A percentile compares a stretch with the other conserved stretches of the same genome.
phyloP scores from a whole-genome alignment of 2,329 filamentous ascomycete genomes.

The Fusarium citri region DNA sequence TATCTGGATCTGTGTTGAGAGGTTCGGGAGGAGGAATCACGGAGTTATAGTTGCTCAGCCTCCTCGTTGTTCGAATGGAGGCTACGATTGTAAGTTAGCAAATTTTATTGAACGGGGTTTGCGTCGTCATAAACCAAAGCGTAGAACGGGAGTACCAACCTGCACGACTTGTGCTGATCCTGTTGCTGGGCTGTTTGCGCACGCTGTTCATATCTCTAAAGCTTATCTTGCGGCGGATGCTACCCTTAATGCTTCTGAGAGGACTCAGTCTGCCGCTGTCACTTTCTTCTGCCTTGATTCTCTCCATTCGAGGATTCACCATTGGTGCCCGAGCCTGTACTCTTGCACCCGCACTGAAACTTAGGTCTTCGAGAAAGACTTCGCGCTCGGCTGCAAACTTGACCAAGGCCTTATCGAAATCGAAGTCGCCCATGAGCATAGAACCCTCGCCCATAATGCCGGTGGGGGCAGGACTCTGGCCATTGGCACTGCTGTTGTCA shows the following conservation, averaged over 20 bases:
- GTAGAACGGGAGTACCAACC: slow-evolving; percentile 32
- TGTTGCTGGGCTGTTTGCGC: slow-evolving; percentile 84
- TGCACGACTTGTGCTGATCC: slow-evolving; percentile 63
- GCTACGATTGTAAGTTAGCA: slow-evolving; percentile 55
- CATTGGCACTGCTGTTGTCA: slow-evolving; percentile 34
- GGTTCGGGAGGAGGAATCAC: slow-evolving; percentile 95
- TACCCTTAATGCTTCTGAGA: slow-evolving; percentile 76
- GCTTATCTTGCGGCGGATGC: slow-evolving; percentile 91
- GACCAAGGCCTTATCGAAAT: slow-evolving; percentile 91
- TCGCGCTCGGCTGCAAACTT: slow-evolving; percentile 98
- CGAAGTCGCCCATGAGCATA: slow-evolving; percentile 72
- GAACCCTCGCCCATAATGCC: slow-evolving; percentile 49
- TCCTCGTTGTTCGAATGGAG: slow-evolving; percentile 81
- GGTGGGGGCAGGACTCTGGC: slow-evolving; percentile 37
- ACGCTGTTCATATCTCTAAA: slow-evolving; percentile 95
- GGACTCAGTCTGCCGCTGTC: slow-evolving; percentile 67
- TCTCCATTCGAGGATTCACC: slow-evolving; percentile 83
- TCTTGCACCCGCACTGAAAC: slow-evolving; percentile 86
- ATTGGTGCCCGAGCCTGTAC: slow-evolving; percentile 76
- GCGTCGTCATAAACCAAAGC: background rate
- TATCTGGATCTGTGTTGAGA: slow-evolving; percentile 86
- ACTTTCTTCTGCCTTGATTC: slow-evolving; percentile 80
- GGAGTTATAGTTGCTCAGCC: slow-evolving; percentile 97
- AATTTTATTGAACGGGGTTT: background rate
- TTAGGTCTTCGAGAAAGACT: slow-evolving; percentile 91